Evolutionary conservation across 73 alveolate genomes (phyloP), one percentile per base, ranked within the genome.

Genomic region (Paramecium sonneborni): DNA sequence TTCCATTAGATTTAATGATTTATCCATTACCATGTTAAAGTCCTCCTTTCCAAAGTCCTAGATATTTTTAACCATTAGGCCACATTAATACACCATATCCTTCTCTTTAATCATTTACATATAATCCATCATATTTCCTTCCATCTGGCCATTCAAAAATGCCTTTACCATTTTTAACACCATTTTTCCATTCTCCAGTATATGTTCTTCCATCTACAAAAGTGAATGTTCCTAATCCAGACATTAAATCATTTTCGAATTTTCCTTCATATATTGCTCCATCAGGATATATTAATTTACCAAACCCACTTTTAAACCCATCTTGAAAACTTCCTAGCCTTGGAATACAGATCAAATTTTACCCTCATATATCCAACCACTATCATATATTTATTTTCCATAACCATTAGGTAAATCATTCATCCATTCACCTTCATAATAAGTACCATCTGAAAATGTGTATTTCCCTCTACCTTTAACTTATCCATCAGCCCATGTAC

Each of bases 241-340:
- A 91, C 55, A 56, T 92, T 32, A 32, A 34, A 34, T 88, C 95
- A 88, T 86, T 32, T 41, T 9, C 89, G 46, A 70, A 92, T 14
- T 57, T 88, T 6, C 96, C 96, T 30, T 58, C 7, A 58, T 58
- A 58, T 20, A 87, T 88, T 26, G 96, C 98, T 20, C 91, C 97
- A 82, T 93, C 92, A 5, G 70, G 85, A 32, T 38, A 30, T 10
- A 43, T 35, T 34, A 38, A 72, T 58, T 85, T 76, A 20, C 96
- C 96, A 18, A 21, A 35, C 7, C 96, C 96, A 69, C 91, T 85
- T 88, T 68, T 92, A 24, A 87, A 41, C 14, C 85, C 95, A 32
- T 62, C 39, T 43, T 55, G 35, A 44, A 62, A 86, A 20, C 48
- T 76, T 38, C 93, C 93, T 86, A 97, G 55, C 32, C 93, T 76